Percentiles rank a stretch among this genome's conserved stretches.
phyloP scores from a whole-genome alignment of 352 stramenopile species.

The Pythium myriotylum region DNA sequence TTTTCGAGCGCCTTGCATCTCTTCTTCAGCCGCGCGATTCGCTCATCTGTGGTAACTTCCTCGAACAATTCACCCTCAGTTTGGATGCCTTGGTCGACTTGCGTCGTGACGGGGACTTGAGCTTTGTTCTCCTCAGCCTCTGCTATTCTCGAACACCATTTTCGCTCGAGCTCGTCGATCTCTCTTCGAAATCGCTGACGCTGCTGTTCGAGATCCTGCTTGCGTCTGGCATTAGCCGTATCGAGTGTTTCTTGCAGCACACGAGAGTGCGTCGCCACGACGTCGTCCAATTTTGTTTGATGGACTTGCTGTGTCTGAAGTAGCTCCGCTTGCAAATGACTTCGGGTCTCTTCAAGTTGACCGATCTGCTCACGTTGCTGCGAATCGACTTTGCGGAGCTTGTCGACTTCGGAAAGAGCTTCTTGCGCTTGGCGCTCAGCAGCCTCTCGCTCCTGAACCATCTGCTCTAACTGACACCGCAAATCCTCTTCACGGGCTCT shows the following conservation, averaged over 20 bases:
- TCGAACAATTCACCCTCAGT: slow-evolving; percentile 9
- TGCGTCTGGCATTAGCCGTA: neutral
- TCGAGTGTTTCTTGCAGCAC: neutral
- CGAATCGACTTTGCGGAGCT: slow-evolving; percentile 4
- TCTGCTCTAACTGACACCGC: slow-evolving; percentile 11
- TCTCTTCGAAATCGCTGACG: neutral
- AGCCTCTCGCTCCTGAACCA: slow-evolving; percentile 3
- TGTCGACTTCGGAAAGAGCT: neutral
- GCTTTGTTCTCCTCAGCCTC: slow-evolving; percentile 15
- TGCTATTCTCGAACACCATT: neutral
- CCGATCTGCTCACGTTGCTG: slow-evolving; percentile 6
- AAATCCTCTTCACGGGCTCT: slow-evolving; percentile 1
- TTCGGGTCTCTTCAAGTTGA: slow-evolving; percentile 4
- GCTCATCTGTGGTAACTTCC: slow-evolving; percentile 22
- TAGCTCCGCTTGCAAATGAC: slow-evolving; percentile 2
- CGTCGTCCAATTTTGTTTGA: neutral
- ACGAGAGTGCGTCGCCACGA: neutral
- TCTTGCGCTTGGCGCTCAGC: slow-evolving; percentile 2
- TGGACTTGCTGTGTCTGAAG: neutral
- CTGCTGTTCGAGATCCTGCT: neutral
- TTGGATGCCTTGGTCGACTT: slow-evolving; percentile 18
- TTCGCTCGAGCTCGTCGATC: slow-evolving; percentile 3
- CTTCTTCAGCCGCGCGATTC: slow-evolving; percentile 46
- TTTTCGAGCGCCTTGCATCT: slow-evolving; percentile 55
- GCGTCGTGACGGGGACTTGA: neutral